Evolutionary conservation across 495 filamentous ascomycete genomes (phyloP).

Genomic region (Penicillium verhagenii): DNA sequence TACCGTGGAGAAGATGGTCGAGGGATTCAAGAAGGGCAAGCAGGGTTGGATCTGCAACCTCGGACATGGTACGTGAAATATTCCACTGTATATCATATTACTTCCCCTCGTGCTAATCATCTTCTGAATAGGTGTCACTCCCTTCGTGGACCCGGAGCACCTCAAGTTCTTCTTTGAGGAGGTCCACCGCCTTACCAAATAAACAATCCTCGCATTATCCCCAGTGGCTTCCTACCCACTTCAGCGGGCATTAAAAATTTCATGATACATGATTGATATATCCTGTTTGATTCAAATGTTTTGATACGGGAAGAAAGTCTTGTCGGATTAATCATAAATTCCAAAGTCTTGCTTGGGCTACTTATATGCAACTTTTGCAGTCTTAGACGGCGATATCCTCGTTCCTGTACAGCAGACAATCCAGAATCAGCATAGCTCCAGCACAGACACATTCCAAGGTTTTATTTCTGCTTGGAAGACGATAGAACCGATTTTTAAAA

Average conservation of each 20-base stretch:
- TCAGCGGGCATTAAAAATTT: constrained; percentile 8
- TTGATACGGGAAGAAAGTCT: constrained; percentile 7
- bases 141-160: constrained; percentile 88
- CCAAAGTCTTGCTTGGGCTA: background rate
- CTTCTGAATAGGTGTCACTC: constrained; percentile 69
- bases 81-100: background rate
- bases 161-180: constrained; percentile 92
- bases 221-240: constrained; percentile 18
- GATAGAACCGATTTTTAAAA: too few relatives aligned
- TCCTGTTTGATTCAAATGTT: background rate
- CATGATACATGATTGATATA: constrained; percentile 7
- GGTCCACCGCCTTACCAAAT: constrained; percentile 63
- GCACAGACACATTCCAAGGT: background rate
- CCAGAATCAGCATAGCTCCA: constrained; percentile 18
- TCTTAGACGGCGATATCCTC: constrained; percentile 70
- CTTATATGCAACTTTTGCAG: constrained; percentile 34
- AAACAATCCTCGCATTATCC: background rate
- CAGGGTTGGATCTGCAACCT: constrained; percentile 85
- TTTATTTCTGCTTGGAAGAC: too few relatives aligned
- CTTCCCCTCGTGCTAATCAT: constrained; percentile 18
- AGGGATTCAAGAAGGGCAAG: constrained; percentile 84
- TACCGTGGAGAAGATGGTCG: constrained; percentile 78
- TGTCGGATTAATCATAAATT: background rate
- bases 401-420: constrained; percentile 53
- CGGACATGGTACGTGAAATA: constrained; percentile 70